phyloP scores from a whole-genome alignment of 2,329 filamentous ascomycete genomes.

The Metarhizium brunneum region DNA sequence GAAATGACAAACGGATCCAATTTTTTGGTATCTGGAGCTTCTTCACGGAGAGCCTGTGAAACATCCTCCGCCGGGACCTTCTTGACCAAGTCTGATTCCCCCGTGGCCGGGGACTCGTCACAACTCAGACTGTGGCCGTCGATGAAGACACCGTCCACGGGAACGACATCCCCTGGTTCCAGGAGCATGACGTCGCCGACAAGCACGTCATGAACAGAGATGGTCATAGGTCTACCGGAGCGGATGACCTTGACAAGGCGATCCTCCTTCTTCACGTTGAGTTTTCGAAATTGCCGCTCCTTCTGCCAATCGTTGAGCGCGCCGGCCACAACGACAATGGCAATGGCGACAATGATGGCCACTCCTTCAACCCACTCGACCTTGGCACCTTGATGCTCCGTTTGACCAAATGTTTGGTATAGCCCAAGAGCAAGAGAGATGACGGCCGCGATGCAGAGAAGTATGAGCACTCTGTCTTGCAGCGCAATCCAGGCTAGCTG shows the following conservation, averaged over 20 bases:
- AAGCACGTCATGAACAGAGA: slow-evolving; percentile 57
- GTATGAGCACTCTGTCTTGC: slow-evolving; percentile 64
- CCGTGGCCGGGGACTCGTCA: slow-evolving; percentile 65
- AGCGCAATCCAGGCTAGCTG: slow-evolving; percentile 60
- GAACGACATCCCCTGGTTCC: slow-evolving; percentile 59
- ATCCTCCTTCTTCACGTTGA: slow-evolving; percentile 54
- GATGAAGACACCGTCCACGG: slow-evolving; percentile 62
- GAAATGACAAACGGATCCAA: slow-evolving; percentile 57
- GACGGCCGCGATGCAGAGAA: slow-evolving; percentile 58
- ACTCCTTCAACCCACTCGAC: slow-evolving; percentile 62
- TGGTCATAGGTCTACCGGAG: slow-evolving; percentile 53
- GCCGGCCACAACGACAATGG: slow-evolving; percentile 17
- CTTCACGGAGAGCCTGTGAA: neutral
- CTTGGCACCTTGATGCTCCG: slow-evolving; percentile 34
- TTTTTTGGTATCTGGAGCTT: slow-evolving; percentile 26
- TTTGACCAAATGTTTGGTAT: slow-evolving; percentile 53
- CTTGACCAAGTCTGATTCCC: slow-evolving; percentile 63
- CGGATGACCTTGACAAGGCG: slow-evolving; percentile 55
- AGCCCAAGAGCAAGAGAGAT: slow-evolving; percentile 61
- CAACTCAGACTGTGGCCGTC: slow-evolving; percentile 45
- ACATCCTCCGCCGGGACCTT: slow-evolving; percentile 45
- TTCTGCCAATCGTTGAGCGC: slow-evolving; percentile 59
- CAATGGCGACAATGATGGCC: slow-evolving; percentile 55
- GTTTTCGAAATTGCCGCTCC: slow-evolving; percentile 53
- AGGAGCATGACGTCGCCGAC: slow-evolving; percentile 63